Evolutionary conservation across 2,329 filamentous ascomycete species (phyloP), one percentile per base, ranked within the genome.

Genomic region (Colletotrichum incanum): DNA sequence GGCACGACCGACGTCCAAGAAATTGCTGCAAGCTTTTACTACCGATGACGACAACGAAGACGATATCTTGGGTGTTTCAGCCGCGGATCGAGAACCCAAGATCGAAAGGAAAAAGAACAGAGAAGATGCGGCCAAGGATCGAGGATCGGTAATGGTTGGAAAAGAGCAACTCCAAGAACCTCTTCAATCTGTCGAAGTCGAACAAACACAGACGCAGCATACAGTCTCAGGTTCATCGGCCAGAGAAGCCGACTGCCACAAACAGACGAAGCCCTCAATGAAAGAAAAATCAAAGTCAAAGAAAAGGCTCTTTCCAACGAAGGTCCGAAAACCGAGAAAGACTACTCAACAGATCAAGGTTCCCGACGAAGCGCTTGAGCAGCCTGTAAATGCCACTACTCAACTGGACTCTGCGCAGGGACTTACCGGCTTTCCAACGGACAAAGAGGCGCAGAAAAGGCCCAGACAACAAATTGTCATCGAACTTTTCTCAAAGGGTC

Each of bases 21-120:
- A 71, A 23, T 37, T 67, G 1, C 16, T 71, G 20, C 73, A 55
- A 18, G 67, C 56, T 9, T 64, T 73, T 26, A 50, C 52, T 47
- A 28, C 75, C 73, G 60, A 75, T 73, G 72, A 76, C 47, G 74
- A 75, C 23, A 74, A 78, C 23, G 77, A 78, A n/a, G 80, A 83
- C 63, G 80, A 81, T 49, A 77, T 81, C 39, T 74, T 81, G 0
- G 75, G 76, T 3, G 49, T 58, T 55, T 72, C 45, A 28, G 63
- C 31, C 28, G 58, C 54, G 1, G 54, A 52, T 3, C 54, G 12
- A 37, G 26, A 37, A 20, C 18, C 34, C 14, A 20, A 5, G 41
- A 39, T 2, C 1, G 39, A 50, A 12, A 52, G 61, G 37, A 43
- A 56, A 12, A 39, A 18, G 28, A 37, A 6, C 12, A 11, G 12